Evolutionary conservation across 2,329 filamentous ascomycete genomes (phyloP), one percentile per base, ranked within the genome.

Genomic region (Ophiostoma novo-ulmi): DNA sequence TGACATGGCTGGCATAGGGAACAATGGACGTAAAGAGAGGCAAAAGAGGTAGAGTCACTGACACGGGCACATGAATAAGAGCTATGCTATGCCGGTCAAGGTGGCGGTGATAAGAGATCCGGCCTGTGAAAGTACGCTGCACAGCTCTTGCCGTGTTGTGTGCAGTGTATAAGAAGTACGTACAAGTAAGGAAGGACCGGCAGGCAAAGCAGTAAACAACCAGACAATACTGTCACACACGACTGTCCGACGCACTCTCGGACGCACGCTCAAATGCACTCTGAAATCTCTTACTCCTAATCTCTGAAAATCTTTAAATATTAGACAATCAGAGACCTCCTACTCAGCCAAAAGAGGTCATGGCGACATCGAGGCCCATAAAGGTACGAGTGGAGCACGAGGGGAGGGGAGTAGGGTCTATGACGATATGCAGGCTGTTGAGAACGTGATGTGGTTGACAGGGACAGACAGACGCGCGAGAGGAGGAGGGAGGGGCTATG

Each of bases 311-410:
- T 39, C 38, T 39, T 3, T 39, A 13, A 48, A 44, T 48, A 20
- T 8, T n/a, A 20, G 17, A 48, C 44, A 48, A 48, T 48, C 41
- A 6, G 44, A 48, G 44, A 48, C 44, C 17, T 48, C 14, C 44
- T 17, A 48, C 44, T 17, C 44, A 44, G 11, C 41, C 38, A 67
- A 65, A 55, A 26, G 39, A 31, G 38, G 39, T 6, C 36, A 71
- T 71, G 64, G 68, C 68, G 70, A 71, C 55, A 72, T 70, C 63
- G 64, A n/a, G 48, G 70, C 64, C 70, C 64, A 69, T 39, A 66
- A 39, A 66, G 64, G 64, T 67, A 20, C 61, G n/a, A 63, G 14
- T 20, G 39, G 48, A 20, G 61, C 26, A 26, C n/a, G 41, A 7
- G 39, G 44, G 41, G n/a, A 26, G 6, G 14, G 41, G 20, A 31